Conservation (phyloP, 495 filamentous ascomycete species). For the Schizothecium vesticola region DNA sequence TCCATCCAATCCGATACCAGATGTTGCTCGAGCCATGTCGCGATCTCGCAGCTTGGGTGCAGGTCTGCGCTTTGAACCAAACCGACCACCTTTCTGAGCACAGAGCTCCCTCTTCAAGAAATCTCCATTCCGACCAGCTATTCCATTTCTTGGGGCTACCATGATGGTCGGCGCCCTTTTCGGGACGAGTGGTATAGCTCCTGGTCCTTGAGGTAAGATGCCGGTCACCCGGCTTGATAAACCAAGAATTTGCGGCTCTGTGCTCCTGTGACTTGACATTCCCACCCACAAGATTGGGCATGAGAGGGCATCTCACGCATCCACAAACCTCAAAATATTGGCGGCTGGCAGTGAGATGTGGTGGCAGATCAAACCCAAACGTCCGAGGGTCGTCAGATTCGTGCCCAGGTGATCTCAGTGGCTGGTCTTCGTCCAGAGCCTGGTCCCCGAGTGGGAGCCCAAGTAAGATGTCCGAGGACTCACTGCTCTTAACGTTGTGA, state of each 20-base stretch:
- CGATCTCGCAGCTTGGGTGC: background rate
- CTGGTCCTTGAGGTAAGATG: background rate
- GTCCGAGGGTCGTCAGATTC: background rate
- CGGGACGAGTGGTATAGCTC: no score
- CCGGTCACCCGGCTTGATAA: background rate
- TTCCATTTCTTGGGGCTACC: background rate
- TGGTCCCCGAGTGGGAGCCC: no score
- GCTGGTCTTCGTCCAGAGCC: no score
- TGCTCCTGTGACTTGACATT: background rate
- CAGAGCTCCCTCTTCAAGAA: background rate
- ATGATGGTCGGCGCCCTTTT: no score
- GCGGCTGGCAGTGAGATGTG: background rate
- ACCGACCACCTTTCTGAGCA: no score
- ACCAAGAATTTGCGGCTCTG: background rate
- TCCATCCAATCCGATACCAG: background rate
- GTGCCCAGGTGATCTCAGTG: no score
- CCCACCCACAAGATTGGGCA: background rate
- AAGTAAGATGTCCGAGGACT: no score
- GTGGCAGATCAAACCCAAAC: background rate
- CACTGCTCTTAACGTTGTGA: no score
- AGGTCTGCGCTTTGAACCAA: background rate
- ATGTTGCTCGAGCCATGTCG: background rate
- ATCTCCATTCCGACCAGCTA: background rate
- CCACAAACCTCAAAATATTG: background rate
- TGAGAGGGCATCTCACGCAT: background rate